These are phyloP conservation scores for Helotiales sp. DNA, from an alignment of 2,329 filamentous ascomycete genomes.

Conservation along the genomic window DNA sequence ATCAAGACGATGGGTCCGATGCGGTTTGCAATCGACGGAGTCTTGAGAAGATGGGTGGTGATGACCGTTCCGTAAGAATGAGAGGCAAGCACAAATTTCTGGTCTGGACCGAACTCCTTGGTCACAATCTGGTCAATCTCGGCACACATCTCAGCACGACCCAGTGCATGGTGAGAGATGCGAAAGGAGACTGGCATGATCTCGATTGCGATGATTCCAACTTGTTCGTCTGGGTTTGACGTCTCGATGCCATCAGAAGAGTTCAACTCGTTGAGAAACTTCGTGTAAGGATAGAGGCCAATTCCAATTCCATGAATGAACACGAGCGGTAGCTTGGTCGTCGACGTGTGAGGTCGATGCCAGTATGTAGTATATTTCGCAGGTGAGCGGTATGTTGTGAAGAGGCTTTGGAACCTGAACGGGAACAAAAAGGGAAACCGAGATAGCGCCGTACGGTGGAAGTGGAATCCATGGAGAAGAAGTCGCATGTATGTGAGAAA, in stretches of 20 bases:
- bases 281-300: slow-evolving; percentile 56
- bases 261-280: slow-evolving; percentile 54
- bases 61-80: slow-evolving; percentile 57
- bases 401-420: slow-evolving; percentile 48
- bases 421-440: slow-evolving; percentile 52
- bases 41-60: slow-evolving; percentile 54
- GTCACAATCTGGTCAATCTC: slow-evolving; percentile 54
- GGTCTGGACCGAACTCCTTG: slow-evolving; percentile 45
- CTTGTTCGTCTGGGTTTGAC: slow-evolving; percentile 43
- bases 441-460: slow-evolving; percentile 45
- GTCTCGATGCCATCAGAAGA: slow-evolving; percentile 32
- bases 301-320: slow-evolving; percentile 66
- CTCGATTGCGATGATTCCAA: slow-evolving; percentile 59
- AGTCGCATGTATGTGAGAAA: slow-evolving; percentile 38
- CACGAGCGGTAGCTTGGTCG: slow-evolving; percentile 54
- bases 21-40: slow-evolving; percentile 38
- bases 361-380: slow-evolving; percentile 56
- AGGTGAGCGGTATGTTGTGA: slow-evolving; percentile 46
- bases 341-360: slow-evolving; percentile 60
- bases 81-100: slow-evolving; percentile 52
- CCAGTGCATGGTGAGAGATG: slow-evolving; percentile 50
- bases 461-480: slow-evolving; percentile 46
- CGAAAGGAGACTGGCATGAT: slow-evolving; percentile 59
- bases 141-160: slow-evolving; percentile 47
- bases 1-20: slow-evolving; percentile 55